Evolutionary conservation across 768 basidiomycete species (phyloP).

Genomic region (Leccinum fibrillosum): DNA sequence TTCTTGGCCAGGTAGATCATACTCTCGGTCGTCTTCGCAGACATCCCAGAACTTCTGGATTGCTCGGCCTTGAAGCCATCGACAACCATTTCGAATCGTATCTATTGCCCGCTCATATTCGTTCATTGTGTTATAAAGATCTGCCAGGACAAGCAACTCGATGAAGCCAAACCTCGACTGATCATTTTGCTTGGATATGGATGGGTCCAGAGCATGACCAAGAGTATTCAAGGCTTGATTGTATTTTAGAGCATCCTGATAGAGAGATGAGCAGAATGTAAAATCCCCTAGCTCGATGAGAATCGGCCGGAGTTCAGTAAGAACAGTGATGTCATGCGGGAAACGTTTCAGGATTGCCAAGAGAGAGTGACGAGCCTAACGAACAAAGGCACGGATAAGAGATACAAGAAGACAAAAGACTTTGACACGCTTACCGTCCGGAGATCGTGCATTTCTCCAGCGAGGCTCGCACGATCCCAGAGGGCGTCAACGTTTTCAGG

Average conservation of each 20-base stretch:
- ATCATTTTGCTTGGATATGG: conserved; percentile 7
- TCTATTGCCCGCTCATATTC: conserved; percentile 66
- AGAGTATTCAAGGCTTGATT: conserved; percentile 43
- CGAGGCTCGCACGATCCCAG: conserved; percentile 85
- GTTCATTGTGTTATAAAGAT: conserved; percentile 71
- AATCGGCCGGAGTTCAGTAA: conserved; percentile 68
- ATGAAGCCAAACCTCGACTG: conserved; percentile 32
- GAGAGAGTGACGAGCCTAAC: conserved; percentile 28
- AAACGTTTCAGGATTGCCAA: conserved; percentile 26
- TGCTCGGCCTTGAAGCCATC: conserved; percentile 89
- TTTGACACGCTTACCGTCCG: conserved; percentile 48
- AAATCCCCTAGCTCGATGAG: conserved; percentile 61
- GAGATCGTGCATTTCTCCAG: conserved; percentile 70
- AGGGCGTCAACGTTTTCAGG: conserved; percentile 80
- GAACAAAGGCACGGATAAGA: not conserved
- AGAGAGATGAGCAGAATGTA: conserved; percentile 58
- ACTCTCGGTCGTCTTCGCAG: conserved; percentile 88
- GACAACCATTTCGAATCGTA: conserved; percentile 67
- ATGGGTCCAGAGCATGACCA: conserved; percentile 40
- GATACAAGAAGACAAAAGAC: not conserved
- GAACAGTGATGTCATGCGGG: conserved; percentile 72
- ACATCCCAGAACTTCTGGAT: conserved; percentile 77
- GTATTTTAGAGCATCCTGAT: conserved; percentile 71
- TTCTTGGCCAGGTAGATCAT: conserved; percentile 60
- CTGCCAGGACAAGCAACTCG: conserved; percentile 81